A percentile compares a stretch with the other conserved stretches of the same genome.
Conservation (phyloP, 345 rosid species). For the Pelargonium nanum region DNA sequence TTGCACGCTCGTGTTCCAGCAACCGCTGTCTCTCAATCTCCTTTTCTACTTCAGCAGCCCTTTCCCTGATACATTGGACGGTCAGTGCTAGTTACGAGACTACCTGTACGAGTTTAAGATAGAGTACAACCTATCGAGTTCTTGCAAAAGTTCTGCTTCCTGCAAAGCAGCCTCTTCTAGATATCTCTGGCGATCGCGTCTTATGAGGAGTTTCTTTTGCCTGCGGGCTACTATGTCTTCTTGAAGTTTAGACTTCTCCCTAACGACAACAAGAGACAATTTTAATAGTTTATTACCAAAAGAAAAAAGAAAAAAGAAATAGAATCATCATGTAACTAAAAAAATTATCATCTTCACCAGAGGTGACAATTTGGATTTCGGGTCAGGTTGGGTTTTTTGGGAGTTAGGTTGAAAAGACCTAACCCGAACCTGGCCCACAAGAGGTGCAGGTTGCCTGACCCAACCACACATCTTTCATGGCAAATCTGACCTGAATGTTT, state of each 20-base stretch:
- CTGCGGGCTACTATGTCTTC: slow-evolving; percentile 52
- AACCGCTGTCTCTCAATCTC: slow-evolving; percentile 66
- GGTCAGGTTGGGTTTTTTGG: too few species aligned
- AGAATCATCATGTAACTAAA: too few species aligned
- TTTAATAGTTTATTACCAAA: background rate
- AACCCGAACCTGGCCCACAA: too few species aligned
- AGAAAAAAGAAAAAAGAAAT: background rate
- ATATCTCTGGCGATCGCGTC: slow-evolving; percentile 53
- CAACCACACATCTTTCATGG: too few species aligned
- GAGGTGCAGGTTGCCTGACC: too few species aligned
- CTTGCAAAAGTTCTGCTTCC: slow-evolving; percentile 59
- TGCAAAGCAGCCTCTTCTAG: slow-evolving; percentile 56
- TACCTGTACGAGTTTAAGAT: slow-evolving; percentile 5
- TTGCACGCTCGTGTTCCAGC: slow-evolving; percentile 65
- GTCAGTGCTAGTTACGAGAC: background rate
- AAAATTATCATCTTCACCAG: too few species aligned
- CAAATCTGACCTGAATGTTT: too few species aligned
- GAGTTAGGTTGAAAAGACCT: too few species aligned
- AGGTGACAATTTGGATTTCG: too few species aligned
- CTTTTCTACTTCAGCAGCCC: slow-evolving; percentile 60
- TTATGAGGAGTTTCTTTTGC: slow-evolving; percentile 54
- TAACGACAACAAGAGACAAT: slow-evolving; percentile 15
- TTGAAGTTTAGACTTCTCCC: slow-evolving; percentile 54
- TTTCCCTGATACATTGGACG: slow-evolving; percentile 33
- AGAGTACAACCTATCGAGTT: slow-evolving; percentile 56